Base-by-base conservation (phyloP, 768 basidiomycete genomes). In the Trametes cinnabarina region DNA sequence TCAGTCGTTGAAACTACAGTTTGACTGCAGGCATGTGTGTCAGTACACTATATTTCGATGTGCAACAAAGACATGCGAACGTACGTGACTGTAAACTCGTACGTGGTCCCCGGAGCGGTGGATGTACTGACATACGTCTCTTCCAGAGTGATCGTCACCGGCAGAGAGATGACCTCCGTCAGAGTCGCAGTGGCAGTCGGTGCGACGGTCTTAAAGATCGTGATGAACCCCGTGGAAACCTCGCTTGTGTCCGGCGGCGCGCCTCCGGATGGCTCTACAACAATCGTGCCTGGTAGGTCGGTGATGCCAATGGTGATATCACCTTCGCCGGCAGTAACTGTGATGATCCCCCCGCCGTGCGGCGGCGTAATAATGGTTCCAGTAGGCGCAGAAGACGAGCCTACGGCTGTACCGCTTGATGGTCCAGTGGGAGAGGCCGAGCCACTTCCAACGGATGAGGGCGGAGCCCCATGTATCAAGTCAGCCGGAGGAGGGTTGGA, bases 401-500 rank as follows among this genome's bases (percentile, higher is more conserved):
- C 43, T 25, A 42, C 25, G 17, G 22, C 20, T 14, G 49, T 50
- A 3, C 32, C 42, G 19, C 22, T 43, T 7, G 12, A 20, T 20
- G 12, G 9, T 22, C 25, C 8, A 15, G 46, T 54, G 20, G 46
- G 15, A 6, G 58, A 47, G 28, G 23, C n/a, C 22, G 57, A 30
- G 40, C 1, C 8, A 39, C 17, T 32, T 32, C 30, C 30, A 12
- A 6, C 12, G 7, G 30, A 12, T 12, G 30, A 32, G 12, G 30
- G 12, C 12, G 30, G 12, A 12, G 30, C 6, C 7, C 30, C 30
- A 12, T 32, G 30, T 14, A 49, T 28, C 20, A 50, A 17, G 12
- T 34, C 12, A 9, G 48, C 11, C 1, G 67, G 55, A 3, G 71
- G 69, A n/a, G 74, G 71, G 28, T 64, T 70, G 9, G 66, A 70